Conservation (phyloP, 306 rosid genomes). For the Lathyrus aphaca region DNA sequence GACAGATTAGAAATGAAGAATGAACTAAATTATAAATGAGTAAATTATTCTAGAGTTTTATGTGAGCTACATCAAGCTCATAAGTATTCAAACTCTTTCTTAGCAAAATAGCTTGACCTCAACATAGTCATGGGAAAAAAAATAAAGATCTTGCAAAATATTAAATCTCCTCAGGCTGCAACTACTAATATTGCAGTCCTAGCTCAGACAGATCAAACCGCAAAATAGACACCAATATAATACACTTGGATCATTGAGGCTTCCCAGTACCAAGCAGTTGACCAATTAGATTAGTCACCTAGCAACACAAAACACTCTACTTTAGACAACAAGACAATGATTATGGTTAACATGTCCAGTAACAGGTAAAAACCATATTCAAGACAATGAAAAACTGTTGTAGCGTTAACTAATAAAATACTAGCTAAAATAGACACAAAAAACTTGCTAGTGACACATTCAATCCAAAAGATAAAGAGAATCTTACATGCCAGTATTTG, state of each 20-base stretch:
- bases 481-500: conserved; percentile 94
- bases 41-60: conserved; percentile 36
- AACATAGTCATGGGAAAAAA: conserved; percentile 29
- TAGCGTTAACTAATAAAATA: not conserved
- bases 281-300: conserved; percentile 87
- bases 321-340: conserved; percentile 13
- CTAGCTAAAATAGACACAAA: not conserved
- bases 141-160: conserved; percentile 30
- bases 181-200: conserved; percentile 2
- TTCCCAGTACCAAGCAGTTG: conserved; percentile 82
- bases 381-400: too few relatives aligned
- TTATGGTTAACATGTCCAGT: conserved; percentile 10
- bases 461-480: not conserved
- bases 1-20: conserved; percentile 9
- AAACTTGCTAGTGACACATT: conserved; percentile 3
- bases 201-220: conserved; percentile 17
- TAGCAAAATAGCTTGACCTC: conserved; percentile 35
- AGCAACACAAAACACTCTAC: not conserved
- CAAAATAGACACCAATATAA: conserved; percentile 13
- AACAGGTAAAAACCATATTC: conserved; percentile 8
- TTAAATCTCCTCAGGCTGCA: conserved; percentile 36
- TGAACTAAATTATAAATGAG: not conserved
- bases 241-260: conserved; percentile 53
- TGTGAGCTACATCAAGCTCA: conserved; percentile 35
- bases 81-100: conserved; percentile 22